These are phyloP conservation scores for Drechslerella coelobrocha DNA, from an alignment of 2,329 filamentous ascomycete genomes.

Conservation along the genomic window DNA sequence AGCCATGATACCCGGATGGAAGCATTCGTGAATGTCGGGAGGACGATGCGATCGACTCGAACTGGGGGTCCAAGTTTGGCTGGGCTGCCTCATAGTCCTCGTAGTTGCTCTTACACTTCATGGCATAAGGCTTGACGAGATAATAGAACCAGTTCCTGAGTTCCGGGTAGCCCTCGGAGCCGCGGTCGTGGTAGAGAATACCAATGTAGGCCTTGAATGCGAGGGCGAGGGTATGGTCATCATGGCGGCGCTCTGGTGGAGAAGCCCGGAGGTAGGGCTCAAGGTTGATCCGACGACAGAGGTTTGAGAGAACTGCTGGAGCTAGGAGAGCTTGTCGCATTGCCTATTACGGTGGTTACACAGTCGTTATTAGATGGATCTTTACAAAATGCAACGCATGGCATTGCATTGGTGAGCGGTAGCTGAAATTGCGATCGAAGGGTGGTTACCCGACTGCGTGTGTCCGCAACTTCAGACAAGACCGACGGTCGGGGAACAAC, in stretches of 20 bases:
- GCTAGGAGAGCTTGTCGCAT: conserved; percentile 47
- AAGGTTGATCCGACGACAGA: conserved; percentile 51
- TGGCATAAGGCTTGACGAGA: conserved; percentile 52
- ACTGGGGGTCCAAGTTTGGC: background rate
- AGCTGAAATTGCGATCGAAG: too few species aligned
- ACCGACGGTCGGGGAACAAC: too few species aligned
- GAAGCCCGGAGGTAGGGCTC: conserved; percentile 31
- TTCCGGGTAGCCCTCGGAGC: conserved; percentile 33
- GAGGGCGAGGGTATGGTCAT: conserved; percentile 48
- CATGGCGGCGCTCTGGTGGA: conserved; percentile 26
- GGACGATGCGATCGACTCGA: conserved; percentile 12
- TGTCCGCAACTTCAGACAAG: too few species aligned
- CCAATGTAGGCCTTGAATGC: conserved; percentile 53
- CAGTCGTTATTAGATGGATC: background rate
- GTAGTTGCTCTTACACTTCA: conserved; percentile 50
- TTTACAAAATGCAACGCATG: background rate
- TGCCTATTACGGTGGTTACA: conserved; percentile 19
- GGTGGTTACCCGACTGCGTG: too few species aligned
- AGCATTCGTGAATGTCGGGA: background rate
- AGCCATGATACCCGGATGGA: conserved; percentile 6
- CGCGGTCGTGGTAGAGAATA: conserved; percentile 52
- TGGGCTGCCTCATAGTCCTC: conserved; percentile 19
- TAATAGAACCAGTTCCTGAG: conserved; percentile 51
- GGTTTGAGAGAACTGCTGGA: conserved; percentile 50
- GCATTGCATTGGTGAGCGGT: background rate